Conservation (phyloP, 2,329 filamentous ascomycete species). For the Paraconiothyrium sp. region DNA sequence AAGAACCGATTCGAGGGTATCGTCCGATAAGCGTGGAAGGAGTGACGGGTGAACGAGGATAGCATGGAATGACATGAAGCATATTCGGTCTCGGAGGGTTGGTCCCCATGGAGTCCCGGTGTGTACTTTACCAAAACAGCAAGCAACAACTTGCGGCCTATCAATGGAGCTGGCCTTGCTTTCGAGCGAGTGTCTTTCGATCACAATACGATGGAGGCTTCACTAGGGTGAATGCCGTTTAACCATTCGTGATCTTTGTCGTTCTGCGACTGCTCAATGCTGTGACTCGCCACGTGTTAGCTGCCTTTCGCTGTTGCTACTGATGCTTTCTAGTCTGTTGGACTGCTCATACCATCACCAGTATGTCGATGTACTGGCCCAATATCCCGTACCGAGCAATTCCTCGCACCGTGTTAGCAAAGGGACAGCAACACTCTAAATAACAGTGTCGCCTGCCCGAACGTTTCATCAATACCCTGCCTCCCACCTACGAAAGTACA, state of each 20-base stretch:
- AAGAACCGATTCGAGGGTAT: conserved; percentile 97
- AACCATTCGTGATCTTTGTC: conserved; percentile 63
- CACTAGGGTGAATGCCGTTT: conserved; percentile 66
- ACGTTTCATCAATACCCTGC: background rate
- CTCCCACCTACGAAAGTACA: background rate
- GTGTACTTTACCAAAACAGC: conserved; percentile 54
- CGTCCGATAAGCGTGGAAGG: conserved; percentile 79
- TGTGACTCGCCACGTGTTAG: conserved; percentile 3
- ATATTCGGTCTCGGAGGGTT: conserved; percentile 51
- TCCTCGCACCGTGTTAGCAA: too few species aligned
- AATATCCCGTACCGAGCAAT: background rate
- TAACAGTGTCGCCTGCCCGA: background rate
- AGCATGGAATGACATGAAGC: conserved; percentile 44
- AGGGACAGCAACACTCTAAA: too few species aligned
- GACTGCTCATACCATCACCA: background rate
- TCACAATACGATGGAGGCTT: conserved; percentile 66
- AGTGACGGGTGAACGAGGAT: conserved; percentile 32
- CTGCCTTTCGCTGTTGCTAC: conserved; percentile 14
- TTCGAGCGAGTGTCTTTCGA: conserved; percentile 46
- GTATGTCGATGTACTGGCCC: background rate
- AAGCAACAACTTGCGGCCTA: conserved; percentile 56
- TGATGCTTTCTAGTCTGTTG: conserved; percentile 2
- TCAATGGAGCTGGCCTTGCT: conserved; percentile 55
- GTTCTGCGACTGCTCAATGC: conserved; percentile 3
- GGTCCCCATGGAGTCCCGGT: conserved; percentile 50